phyloP scores from a whole-genome alignment of 202 grass and related monocot genomes.

The Setaria viridis region DNA sequence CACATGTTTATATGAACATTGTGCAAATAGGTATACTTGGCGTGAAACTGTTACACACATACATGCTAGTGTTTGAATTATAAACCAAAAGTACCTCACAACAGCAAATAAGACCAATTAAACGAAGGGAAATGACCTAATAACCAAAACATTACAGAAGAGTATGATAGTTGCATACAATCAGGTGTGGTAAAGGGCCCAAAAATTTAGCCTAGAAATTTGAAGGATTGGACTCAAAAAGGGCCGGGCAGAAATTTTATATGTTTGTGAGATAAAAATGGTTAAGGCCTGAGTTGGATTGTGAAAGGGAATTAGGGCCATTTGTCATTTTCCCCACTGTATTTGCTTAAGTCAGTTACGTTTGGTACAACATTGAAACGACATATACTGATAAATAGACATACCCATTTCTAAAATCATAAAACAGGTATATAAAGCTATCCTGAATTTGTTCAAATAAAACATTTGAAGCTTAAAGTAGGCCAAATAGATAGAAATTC shows the following conservation, averaged over 20 bases:
- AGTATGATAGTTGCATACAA: neutral
- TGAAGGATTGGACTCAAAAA: neutral
- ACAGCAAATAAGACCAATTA: neutral
- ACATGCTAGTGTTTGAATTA: neutral
- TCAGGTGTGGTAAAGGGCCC: neutral
- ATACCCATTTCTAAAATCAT: neutral
- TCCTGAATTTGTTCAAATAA: slow-evolving; percentile 32
- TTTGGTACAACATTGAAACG: neutral
- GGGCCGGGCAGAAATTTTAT: neutral
- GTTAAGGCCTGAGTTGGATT: neutral
- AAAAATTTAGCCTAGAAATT: neutral
- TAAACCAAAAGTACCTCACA: neutral
- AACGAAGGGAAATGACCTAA: neutral
- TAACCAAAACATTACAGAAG: neutral
- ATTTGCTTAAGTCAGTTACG: slow-evolving; percentile 19
- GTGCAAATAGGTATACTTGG: neutral
- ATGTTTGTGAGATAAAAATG: no score
- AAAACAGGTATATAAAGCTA: neutral
- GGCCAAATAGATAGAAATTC: slow-evolving; percentile 9
- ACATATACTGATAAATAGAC: neutral
- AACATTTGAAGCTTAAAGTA: slow-evolving; percentile 36
- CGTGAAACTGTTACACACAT: neutral
- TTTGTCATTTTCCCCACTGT: neutral
- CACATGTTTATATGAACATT: neutral
- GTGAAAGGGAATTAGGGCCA: neutral